These are phyloP conservation scores for Rhizopogon parksii DNA, from an alignment of 1,284 basidiomycete genomes.

Conservation along the genomic window DNA sequence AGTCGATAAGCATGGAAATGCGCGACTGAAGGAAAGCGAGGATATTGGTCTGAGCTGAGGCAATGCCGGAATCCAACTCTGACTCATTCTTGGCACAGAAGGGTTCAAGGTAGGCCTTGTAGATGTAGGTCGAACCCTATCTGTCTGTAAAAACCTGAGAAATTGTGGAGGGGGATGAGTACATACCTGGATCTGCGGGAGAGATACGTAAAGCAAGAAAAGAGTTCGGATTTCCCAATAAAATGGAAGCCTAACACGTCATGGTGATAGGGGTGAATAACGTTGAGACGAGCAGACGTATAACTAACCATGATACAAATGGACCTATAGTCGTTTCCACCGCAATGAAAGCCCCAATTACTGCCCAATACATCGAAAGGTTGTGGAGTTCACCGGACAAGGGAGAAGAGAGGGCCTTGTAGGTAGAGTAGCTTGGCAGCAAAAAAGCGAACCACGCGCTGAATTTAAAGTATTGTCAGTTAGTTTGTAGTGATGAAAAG, in stretches of 20 bases:
- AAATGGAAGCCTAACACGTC: slow-evolving; percentile 61
- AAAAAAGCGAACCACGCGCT: slow-evolving; percentile 69
- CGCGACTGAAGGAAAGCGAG: slow-evolving; percentile 47
- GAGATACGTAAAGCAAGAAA: slow-evolving; percentile 65
- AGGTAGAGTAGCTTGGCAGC: slow-evolving; percentile 56
- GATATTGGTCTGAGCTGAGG: slow-evolving; percentile 44
- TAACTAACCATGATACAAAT: slow-evolving; percentile 61
- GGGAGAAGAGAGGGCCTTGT: slow-evolving; percentile 59
- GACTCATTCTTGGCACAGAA: slow-evolving; percentile 60
- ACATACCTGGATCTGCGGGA: slow-evolving; percentile 68
- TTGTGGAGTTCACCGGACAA: slow-evolving; percentile 51
- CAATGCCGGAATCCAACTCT: slow-evolving; percentile 60
- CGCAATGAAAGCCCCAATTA: slow-evolving; percentile 56
- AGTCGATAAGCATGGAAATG: slow-evolving; percentile 40
- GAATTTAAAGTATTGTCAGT: background rate
- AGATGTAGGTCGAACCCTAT: slow-evolving; percentile 72
- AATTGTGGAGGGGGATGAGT: background rate
- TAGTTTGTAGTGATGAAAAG: slow-evolving; percentile 2
- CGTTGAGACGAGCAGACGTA: background rate
- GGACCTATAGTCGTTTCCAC: slow-evolving; percentile 65
- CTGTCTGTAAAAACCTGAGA: background rate
- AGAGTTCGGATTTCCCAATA: slow-evolving; percentile 70
- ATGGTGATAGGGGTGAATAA: slow-evolving; percentile 12
- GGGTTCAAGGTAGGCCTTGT: slow-evolving; percentile 58
- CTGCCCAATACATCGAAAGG: slow-evolving; percentile 59